Conservation (phyloP, 345 rosid genomes). For the Lenwebbia sp. region DNA sequence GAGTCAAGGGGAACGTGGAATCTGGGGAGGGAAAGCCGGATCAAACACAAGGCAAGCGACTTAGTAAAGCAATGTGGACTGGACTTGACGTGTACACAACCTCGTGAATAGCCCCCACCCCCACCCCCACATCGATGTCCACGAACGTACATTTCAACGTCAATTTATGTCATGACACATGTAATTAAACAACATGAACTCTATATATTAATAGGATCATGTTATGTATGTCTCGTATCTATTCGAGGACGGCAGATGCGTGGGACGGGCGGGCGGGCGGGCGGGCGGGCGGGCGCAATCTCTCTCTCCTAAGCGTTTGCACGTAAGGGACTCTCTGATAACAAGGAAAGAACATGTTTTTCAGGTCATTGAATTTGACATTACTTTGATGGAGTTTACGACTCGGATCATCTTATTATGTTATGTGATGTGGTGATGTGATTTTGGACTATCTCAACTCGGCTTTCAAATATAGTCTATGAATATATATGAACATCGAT, state of each 20-base stretch:
- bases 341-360: neutral
- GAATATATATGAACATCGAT: too few species aligned
- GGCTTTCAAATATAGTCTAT: neutral
- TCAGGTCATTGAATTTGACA: too few species aligned
- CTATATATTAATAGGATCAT: neutral
- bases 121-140: neutral
- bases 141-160: neutral
- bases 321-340: neutral
- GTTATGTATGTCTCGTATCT: neutral
- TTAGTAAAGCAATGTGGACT: neutral
- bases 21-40: neutral
- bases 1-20: neutral
- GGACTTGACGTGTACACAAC: neutral
- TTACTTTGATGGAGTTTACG: neutral
- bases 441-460: neutral
- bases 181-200: neutral
- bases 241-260: neutral
- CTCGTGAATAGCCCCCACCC: neutral
- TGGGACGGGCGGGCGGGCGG: neutral
- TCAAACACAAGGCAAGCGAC: neutral
- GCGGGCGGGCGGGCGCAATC: too few species aligned
- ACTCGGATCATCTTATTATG: neutral
- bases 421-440: neutral
- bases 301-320: neutral
- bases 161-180: neutral